Conservation (phyloP, 805 yeast species). For the Saccharomycopsis sp. region DNA sequence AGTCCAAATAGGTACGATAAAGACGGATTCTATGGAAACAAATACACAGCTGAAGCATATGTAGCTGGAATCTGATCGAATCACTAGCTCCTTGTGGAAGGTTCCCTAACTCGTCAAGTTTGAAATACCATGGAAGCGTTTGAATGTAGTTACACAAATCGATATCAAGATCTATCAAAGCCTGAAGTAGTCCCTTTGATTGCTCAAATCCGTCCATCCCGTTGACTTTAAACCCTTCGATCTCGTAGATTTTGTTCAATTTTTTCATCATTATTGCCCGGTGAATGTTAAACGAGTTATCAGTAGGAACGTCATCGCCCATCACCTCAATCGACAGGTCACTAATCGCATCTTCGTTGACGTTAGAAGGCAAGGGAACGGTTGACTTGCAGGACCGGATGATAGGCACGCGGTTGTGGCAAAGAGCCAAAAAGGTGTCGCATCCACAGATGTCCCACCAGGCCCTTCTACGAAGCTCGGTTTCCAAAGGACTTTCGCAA, state of each 20-base stretch:
- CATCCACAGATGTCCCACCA: slow-evolving; percentile 26
- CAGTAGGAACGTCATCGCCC: slow-evolving; percentile 21
- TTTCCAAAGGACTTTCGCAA: slow-evolving; percentile 24
- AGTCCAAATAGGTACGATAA: slow-evolving; percentile 26
- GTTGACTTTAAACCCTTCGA: slow-evolving; percentile 12
- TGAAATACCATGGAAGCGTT: slow-evolving; percentile 25
- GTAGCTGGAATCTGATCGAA: slow-evolving; percentile 27
- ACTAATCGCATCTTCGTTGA: slow-evolving; percentile 27
- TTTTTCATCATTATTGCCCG: slow-evolving; percentile 19
- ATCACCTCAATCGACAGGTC: slow-evolving; percentile 4
- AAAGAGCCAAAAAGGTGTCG: slow-evolving; percentile 20
- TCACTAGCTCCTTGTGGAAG: slow-evolving; percentile 23
- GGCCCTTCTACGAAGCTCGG: slow-evolving; percentile 29
- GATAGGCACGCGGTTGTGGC: slow-evolving; percentile 21
- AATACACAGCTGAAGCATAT: slow-evolving; percentile 28
- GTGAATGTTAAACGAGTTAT: slow-evolving; percentile 20
- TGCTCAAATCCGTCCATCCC: slow-evolving; percentile 22
- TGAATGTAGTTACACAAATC: slow-evolving; percentile 24
- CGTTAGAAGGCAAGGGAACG: slow-evolving; percentile 31
- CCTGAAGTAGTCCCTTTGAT: slow-evolving; percentile 22
- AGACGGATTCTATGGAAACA: slow-evolving; percentile 29
- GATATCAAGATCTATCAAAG: slow-evolving; percentile 26
- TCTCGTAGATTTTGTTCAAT: slow-evolving; percentile 23
- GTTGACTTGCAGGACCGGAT: slow-evolving; percentile 22
- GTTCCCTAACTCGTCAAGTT: slow-evolving; percentile 24